phyloP scores from a whole-genome alignment of 148 eudicot species.

The Silene uniflora region DNA sequence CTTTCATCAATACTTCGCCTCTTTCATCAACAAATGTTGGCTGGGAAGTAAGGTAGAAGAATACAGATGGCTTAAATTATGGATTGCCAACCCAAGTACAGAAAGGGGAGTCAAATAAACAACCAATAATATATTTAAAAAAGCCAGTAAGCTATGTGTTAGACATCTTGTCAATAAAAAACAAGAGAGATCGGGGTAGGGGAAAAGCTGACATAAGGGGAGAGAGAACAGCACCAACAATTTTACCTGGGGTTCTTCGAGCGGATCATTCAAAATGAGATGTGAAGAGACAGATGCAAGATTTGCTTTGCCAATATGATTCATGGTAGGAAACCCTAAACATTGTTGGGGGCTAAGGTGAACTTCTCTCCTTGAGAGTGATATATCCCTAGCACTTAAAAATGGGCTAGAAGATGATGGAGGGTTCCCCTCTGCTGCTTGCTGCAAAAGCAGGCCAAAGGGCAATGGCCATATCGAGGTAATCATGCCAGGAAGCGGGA shows the following conservation, averaged over 20 bases:
- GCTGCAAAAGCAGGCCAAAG: conserved; percentile 85
- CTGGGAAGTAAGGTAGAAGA: conserved; percentile 31
- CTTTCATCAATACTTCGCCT: conserved; percentile 65
- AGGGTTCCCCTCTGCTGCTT: conserved; percentile 56
- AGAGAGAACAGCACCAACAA: neutral
- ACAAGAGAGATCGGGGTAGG: conserved; percentile 7
- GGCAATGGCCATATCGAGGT: conserved; percentile 96
- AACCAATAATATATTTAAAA: neutral
- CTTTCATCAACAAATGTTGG: conserved; percentile 68
- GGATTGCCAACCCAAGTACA: conserved; percentile 1
- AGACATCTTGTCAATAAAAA: conserved; percentile 9
- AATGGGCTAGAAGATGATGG: conserved; percentile 51
- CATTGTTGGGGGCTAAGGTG: conserved; percentile 57
- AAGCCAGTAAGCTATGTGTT: neutral
- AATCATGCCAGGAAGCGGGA: conserved; percentile 64
- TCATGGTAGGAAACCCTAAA: conserved; percentile 33
- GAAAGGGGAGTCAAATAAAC: neutral
- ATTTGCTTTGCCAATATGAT: conserved; percentile 36
- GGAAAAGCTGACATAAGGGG: neutral
- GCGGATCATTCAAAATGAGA: conserved; percentile 73
- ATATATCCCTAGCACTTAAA: conserved; percentile 48
- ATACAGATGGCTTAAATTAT: conserved; percentile 8
- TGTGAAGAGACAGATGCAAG: conserved; percentile 65
- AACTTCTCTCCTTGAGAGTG: conserved; percentile 53
- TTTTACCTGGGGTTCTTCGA: conserved; percentile 79